Conservation (phyloP, 179 eudicot species). For the Gypsophila paniculata region DNA sequence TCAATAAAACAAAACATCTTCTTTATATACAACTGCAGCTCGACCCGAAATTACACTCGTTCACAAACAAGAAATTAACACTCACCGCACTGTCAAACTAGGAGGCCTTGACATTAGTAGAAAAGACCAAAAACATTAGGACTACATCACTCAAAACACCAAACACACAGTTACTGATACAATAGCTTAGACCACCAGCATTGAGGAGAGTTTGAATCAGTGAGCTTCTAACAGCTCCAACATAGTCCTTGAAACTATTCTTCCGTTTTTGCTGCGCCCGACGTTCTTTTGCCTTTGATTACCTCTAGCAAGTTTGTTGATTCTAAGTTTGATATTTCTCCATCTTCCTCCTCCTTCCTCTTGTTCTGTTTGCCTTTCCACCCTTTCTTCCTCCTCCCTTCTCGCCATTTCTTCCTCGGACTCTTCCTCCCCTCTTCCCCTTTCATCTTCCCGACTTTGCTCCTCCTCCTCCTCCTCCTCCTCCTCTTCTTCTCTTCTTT, state of each 20-base stretch:
- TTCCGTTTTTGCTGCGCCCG: background rate
- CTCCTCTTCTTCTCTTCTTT: background rate
- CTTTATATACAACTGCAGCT: too few species aligned
- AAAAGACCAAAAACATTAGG: background rate
- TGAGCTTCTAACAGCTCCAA: background rate
- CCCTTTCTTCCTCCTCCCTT: conserved; percentile 22
- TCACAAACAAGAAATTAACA: background rate
- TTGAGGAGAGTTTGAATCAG: background rate
- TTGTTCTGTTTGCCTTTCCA: conserved; percentile 20
- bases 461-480: too few species aligned
- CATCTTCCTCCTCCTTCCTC: conserved; percentile 24
- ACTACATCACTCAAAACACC: background rate
- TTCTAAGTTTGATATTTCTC: background rate
- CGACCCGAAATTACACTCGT: too few species aligned
- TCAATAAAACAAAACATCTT: background rate
- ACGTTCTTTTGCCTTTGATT: background rate
- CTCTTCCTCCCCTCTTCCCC: conserved; percentile 14
- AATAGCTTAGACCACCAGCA: background rate
- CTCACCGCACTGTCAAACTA: background rate
- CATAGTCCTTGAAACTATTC: background rate
- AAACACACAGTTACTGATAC: background rate
- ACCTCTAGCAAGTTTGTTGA: background rate
- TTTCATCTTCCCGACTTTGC: background rate
- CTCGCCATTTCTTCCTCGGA: conserved; percentile 9
- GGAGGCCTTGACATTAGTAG: too few species aligned